Evolutionary conservation across 2,329 filamentous ascomycete species (phyloP).

Genomic region (Cyphellophora europaea): DNA sequence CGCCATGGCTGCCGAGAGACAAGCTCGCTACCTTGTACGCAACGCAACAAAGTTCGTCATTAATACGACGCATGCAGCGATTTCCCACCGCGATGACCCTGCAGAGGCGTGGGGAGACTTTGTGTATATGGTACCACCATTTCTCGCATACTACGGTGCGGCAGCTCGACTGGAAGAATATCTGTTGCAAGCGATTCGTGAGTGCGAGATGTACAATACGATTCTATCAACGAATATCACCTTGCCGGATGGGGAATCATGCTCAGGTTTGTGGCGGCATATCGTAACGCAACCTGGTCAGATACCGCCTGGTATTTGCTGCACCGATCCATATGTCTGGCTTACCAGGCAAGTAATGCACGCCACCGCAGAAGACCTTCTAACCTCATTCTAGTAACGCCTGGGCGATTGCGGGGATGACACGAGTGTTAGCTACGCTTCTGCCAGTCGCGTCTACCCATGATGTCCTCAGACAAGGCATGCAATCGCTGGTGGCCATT

Average conservation of each 20-base stretch:
- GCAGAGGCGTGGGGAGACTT: slow-evolving; percentile 42
- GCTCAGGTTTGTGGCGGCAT: slow-evolving; percentile 35
- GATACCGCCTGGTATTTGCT: slow-evolving; percentile 35
- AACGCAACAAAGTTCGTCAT: slow-evolving; percentile 33
- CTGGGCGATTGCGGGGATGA: slow-evolving; percentile 40
- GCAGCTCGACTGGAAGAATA: slow-evolving; percentile 25
- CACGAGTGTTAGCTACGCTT: slow-evolving; percentile 35
- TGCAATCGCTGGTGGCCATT: slow-evolving; percentile 23
- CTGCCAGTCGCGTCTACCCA: slow-evolving; percentile 24
- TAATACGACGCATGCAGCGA: slow-evolving; percentile 25
- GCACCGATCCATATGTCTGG: slow-evolving; percentile 21
- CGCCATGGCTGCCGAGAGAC: slow-evolving; percentile 28
- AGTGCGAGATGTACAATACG: slow-evolving; percentile 33
- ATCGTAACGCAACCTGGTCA: slow-evolving; percentile 29
- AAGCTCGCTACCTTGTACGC: slow-evolving; percentile 31
- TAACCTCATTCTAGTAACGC: slow-evolving; percentile 30
- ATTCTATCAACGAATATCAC: slow-evolving; percentile 24
- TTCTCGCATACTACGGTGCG: slow-evolving; percentile 38
- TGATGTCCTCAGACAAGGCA: slow-evolving; percentile 27
- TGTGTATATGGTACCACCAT: slow-evolving; percentile 42
- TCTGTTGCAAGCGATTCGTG: slow-evolving; percentile 27
- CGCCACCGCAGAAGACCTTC: not conserved
- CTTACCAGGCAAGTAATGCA: slow-evolving; percentile 5
- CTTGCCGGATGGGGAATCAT: slow-evolving; percentile 6
- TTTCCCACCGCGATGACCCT: slow-evolving; percentile 35